Percentiles rank a stretch among this genome's conserved stretches.
Conservation (phyloP, 1,139 yeast genomes). For the Suhomyces bribrorum region DNA sequence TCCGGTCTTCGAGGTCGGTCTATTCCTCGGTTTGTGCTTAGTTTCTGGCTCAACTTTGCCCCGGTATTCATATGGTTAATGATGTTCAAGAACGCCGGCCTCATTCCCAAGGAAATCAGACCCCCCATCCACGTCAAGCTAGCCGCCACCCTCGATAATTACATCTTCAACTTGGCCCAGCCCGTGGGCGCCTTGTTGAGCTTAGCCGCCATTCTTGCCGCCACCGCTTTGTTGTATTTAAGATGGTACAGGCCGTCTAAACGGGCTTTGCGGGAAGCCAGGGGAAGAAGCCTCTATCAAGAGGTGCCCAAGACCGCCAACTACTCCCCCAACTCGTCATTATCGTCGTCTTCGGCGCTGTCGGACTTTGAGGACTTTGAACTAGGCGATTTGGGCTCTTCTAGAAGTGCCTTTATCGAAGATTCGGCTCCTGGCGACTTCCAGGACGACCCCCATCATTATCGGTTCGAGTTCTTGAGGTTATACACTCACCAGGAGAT, state of each 20-base stretch:
- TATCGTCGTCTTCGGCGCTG: constrained; percentile 1
- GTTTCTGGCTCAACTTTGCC: constrained; percentile 51
- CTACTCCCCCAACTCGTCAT: constrained; percentile 1
- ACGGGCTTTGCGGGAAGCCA: background rate
- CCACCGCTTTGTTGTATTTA: constrained; percentile 18
- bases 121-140: constrained; percentile 57
- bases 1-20: constrained; percentile 42
- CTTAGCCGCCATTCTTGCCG: constrained; percentile 12
- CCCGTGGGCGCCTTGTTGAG: constrained; percentile 10
- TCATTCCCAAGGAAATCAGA: constrained; percentile 55
- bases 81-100: constrained; percentile 61
- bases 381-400: constrained; percentile 5
- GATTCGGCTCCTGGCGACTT: constrained; percentile 14
- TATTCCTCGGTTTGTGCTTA: constrained; percentile 37
- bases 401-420: constrained; percentile 1
- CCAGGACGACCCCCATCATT: constrained; percentile 14
- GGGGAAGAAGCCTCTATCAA: background rate
- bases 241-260: constrained; percentile 12
- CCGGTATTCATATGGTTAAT: constrained; percentile 60
- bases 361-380: constrained; percentile 11
- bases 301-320: background rate
- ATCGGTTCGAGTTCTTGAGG: constrained; percentile 9
- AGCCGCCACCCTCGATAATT: constrained; percentile 43
- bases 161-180: constrained; percentile 27
- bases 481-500: constrained; percentile 7